These are phyloP conservation scores for Plasmodium vivax DNA, from an alignment of 169 alveolate genomes.

Conservation along the genomic window DNA sequence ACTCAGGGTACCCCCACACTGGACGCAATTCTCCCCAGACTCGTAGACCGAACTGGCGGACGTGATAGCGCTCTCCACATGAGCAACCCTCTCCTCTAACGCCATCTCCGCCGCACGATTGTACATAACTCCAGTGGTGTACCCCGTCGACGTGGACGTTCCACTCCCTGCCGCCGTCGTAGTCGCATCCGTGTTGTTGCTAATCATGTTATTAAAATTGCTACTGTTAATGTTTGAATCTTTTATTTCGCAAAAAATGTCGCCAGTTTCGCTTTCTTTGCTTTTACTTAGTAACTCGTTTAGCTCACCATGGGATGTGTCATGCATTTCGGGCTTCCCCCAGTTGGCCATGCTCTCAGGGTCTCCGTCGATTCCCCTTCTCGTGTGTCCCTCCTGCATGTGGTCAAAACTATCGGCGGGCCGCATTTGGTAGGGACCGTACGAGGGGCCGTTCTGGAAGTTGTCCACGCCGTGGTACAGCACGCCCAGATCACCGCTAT, in stretches of 20 bases:
- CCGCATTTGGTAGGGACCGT: not conserved
- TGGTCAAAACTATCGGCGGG: not conserved
- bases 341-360: not conserved
- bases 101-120: not conserved
- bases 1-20: not conserved
- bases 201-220: constrained; percentile 9
- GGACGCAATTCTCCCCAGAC: not conserved
- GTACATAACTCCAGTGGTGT: not conserved
- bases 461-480: not conserved
- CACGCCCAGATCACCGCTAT: not conserved
- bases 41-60: not conserved
- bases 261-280: constrained; percentile 9
- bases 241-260: constrained; percentile 25
- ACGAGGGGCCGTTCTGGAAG: not conserved
- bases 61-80: not conserved
- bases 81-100: not conserved
- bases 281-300: not conserved
- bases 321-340: constrained; percentile 7
- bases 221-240: constrained; percentile 6
- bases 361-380: not conserved
- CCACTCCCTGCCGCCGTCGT: constrained; percentile 1
- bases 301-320: not conserved
- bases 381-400: not conserved
- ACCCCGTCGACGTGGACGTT: not conserved
- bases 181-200: constrained; percentile 36